Base-by-base conservation (phyloP, 202 grass and related monocot species). In the Setaria viridis region DNA sequence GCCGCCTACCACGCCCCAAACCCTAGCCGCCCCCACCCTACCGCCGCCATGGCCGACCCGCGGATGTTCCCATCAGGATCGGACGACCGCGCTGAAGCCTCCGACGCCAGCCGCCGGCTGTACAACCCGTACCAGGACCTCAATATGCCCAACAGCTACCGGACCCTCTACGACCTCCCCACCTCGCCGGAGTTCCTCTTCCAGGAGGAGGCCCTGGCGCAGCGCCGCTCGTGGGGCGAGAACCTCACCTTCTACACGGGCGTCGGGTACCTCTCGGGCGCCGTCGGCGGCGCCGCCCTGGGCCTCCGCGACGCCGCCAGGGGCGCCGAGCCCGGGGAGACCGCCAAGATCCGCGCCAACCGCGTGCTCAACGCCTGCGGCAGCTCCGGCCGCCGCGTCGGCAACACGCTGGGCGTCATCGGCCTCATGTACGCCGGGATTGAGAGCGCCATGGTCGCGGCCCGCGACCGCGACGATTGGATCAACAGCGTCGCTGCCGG, bases 161-260 rank as follows among this genome's bases (percentile, higher is more conserved):
- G 80, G 79, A 85, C 78, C 43, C 80, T 97, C 54, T 97, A 97
- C 86, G 92, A 94, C 78, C 90, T 97, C 51, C 94, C 94, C 58
- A 97, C 92, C 59, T 92, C 90, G 62, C 94, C 94, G 49, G 90
- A 94, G 86, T 94, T 92, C 79, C 94, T 97, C 60, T 97, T 97
- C 84, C 65, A 91, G 84, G 94, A 97, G 78, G 94, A 97, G 73
- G 89, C 88, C 50, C 57, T 86, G 6, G 86, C 84, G 17, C 89
- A 92, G 86, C 92, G 94, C 73, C 94, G 94, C 41, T 97, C 94
- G 17, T 97, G 94, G 94, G 95, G 93, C 19, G 95, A 98, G 91
- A 98, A 95, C 78, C 93, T 98, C 78, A 98, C 93, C 41, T 98
- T 92, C 80, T 95, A 92, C 79, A 98, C 93, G 41, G 95, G 95